Evolutionary conservation across 78 protist species (phyloP).

Genomic region (slime mould (Dictyostelium discoideum)): DNA sequence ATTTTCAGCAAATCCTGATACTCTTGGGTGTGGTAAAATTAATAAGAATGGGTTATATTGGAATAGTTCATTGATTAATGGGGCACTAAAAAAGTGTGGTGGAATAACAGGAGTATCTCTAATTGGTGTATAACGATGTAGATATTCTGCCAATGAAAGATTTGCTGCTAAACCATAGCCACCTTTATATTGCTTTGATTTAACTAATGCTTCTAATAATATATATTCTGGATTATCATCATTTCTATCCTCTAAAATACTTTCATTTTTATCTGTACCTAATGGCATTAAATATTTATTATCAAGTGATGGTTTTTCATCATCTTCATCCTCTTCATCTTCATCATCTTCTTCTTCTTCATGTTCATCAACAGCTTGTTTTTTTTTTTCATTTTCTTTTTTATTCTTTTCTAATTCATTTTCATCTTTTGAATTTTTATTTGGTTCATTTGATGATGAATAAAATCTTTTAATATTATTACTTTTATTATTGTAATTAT

Average conservation of each 20-base stretch:
- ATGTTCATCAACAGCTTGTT: neutral
- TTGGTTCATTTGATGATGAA: neutral
- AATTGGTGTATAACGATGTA: neutral
- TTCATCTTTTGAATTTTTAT: neutral
- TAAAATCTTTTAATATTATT: neutral
- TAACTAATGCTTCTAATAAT: neutral
- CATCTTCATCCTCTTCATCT: neutral
- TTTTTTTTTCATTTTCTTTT: neutral
- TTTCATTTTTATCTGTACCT: neutral
- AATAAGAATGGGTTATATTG: neutral
- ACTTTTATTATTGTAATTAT: no score
- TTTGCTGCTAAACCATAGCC: neutral
- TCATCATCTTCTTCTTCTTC: neutral
- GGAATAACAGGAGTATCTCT: neutral
- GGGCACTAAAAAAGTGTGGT: neutral
- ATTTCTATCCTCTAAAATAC: neutral
- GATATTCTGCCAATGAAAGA: neutral
- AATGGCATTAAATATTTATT: neutral
- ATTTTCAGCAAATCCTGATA: neutral
- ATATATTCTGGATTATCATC: neutral
- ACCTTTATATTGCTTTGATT: neutral
- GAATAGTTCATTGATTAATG: neutral
- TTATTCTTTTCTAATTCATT: neutral
- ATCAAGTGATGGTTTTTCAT: neutral
- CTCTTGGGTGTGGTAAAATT: neutral